phyloP scores from a whole-genome alignment of 2,329 filamentous ascomycete genomes.

The Sarocladium brachiariae region DNA sequence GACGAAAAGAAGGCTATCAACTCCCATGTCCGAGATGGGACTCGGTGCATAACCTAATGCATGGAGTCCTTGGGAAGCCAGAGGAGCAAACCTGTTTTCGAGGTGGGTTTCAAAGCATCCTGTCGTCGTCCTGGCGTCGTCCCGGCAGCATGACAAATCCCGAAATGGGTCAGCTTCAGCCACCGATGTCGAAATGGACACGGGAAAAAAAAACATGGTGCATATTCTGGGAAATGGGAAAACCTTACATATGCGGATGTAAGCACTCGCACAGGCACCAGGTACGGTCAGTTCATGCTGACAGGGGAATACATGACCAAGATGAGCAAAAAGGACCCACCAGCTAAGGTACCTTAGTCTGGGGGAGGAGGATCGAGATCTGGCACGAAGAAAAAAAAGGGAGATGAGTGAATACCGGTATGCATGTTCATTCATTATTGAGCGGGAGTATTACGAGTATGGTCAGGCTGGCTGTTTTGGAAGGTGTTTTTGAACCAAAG shows the following conservation, averaged over 20 bases:
- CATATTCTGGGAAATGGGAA: neutral
- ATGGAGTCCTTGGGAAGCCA: neutral
- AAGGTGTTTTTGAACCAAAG: neutral
- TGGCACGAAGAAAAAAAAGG: neutral
- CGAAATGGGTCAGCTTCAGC: neutral
- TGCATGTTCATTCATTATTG: neutral
- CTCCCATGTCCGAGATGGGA: neutral
- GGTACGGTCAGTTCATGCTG: too few species aligned
- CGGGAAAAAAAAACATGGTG: too few species aligned
- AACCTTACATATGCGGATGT: too few species aligned
- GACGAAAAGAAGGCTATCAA: too few species aligned
- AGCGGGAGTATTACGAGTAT: neutral
- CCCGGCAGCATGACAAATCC: neutral
- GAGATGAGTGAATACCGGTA: too few species aligned
- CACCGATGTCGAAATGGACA: neutral
- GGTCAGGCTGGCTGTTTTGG: neutral
- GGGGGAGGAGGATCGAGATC: conserved; percentile 1
- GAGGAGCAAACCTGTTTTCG: conserved; percentile 3
- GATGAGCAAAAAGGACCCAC: neutral
- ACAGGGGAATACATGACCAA: neutral
- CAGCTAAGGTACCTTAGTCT: neutral
- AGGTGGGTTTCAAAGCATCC: neutral
- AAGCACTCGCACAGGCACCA: too few species aligned
- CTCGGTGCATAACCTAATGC: neutral
- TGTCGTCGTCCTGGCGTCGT: neutral